Percentiles rank a stretch among this genome's conserved stretches.
These are phyloP conservation scores for Mucor racemosus DNA, from an alignment of 371 early-diverging fungal genomes.

Conservation along the genomic window DNA sequence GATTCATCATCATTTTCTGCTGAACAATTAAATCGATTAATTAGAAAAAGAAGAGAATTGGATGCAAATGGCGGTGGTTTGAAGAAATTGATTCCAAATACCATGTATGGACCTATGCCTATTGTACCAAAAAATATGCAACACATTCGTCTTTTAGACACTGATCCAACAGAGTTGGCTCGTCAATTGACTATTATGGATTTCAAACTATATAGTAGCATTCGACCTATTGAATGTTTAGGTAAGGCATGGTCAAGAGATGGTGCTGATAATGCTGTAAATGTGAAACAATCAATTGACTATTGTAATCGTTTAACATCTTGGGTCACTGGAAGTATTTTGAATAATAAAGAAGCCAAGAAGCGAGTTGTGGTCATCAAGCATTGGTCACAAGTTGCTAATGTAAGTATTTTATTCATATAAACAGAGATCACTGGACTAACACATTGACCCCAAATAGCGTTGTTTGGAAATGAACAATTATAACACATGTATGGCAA, in stretches of 20 bases:
- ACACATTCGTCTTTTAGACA: constrained; percentile 73
- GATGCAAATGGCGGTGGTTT: constrained; percentile 55
- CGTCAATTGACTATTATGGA: constrained; percentile 93
- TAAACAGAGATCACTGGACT: not conserved
- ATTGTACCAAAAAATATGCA: constrained; percentile 73
- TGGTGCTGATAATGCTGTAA: constrained; percentile 64
- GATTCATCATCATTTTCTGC: constrained; percentile 74
- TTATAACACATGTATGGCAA: constrained; percentile 89
- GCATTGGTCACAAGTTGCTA: constrained; percentile 85
- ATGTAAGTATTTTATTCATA: constrained; percentile 47
- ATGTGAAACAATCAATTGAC: constrained; percentile 78
- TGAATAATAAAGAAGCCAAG: constrained; percentile 78
- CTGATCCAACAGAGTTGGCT: constrained; percentile 92
- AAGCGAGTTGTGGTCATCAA: constrained; percentile 80
- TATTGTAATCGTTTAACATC: constrained; percentile 71
- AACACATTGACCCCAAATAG: constrained; percentile 27
- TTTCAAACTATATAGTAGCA: constrained; percentile 76
- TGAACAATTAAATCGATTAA: constrained; percentile 71
- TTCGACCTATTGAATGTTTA: constrained; percentile 86
- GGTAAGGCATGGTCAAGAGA: constrained; percentile 88
- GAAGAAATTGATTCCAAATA: constrained; percentile 67
- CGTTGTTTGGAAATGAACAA: constrained; percentile 82
- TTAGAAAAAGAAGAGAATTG: constrained; percentile 68
- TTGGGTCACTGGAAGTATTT: constrained; percentile 83
- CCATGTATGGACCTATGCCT: constrained; percentile 47